phyloP scores from a whole-genome alignment of 2,329 filamentous ascomycete species.

The Fusarium praegraminearum region DNA sequence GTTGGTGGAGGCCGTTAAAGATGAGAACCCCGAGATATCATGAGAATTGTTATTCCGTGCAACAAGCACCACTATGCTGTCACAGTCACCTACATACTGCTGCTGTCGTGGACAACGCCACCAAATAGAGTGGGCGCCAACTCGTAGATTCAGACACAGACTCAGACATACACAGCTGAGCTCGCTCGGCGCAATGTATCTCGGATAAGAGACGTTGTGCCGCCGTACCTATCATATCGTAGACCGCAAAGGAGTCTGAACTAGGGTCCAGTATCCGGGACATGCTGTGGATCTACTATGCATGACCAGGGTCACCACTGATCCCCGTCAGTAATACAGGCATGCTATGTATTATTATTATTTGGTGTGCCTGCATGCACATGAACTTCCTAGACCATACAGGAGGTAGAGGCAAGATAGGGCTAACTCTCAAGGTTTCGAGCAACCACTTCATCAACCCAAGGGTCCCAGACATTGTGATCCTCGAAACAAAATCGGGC shows the following conservation, averaged over 20 bases:
- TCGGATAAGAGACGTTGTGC: slow-evolving; percentile 27
- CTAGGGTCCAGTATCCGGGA: slow-evolving; percentile 18
- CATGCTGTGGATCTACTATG: slow-evolving; percentile 27
- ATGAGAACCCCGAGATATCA: slow-evolving; percentile 58
- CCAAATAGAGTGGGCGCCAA: slow-evolving; percentile 22
- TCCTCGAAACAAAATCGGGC: slow-evolving; percentile 10
- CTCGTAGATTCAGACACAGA: slow-evolving; percentile 37
- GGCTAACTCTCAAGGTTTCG: slow-evolving; percentile 9
- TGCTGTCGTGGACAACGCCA: slow-evolving; percentile 29
- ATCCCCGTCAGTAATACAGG: slow-evolving; percentile 28
- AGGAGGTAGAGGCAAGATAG: slow-evolving; percentile 23
- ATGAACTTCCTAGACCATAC: slow-evolving; percentile 25
- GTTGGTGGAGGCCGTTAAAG: slow-evolving; percentile 66
- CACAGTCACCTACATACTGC: slow-evolving; percentile 21
- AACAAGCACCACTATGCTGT: slow-evolving; percentile 34
- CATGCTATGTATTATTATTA: slow-evolving; percentile 15
- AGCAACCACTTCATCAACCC: slow-evolving; percentile 14
- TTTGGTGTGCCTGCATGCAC: slow-evolving; percentile 16
- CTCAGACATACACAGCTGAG: slow-evolving; percentile 21
- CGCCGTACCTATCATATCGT: slow-evolving; percentile 30
- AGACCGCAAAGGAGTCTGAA: slow-evolving; percentile 1
- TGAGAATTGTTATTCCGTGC: slow-evolving; percentile 34
- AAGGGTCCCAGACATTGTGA: slow-evolving; percentile 12
- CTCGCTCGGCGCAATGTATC: slow-evolving; percentile 12
- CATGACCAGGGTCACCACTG: slow-evolving; percentile 11